Percentiles rank a stretch among this genome's conserved stretches.
phyloP scores from a whole-genome alignment of 208 protist species.

The Novymonas esmeraldas region DNA sequence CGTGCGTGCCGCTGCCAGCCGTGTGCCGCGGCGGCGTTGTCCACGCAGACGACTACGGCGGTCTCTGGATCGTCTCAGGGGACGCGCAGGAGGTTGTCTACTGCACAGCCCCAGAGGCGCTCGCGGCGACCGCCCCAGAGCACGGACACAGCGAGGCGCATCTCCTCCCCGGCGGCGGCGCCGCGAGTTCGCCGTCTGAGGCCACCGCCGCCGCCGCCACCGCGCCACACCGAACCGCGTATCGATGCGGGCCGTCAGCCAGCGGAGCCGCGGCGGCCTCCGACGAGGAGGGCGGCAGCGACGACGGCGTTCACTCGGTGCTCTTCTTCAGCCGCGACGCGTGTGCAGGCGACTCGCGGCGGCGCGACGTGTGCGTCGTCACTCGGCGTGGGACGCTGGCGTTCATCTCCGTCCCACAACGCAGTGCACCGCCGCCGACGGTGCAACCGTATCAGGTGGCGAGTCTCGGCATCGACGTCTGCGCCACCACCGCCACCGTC shows the following conservation, averaged over 20 bases:
- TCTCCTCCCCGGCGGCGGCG: neutral
- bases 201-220: neutral
- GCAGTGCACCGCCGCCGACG: neutral
- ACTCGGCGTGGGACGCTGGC: conserved; percentile 11
- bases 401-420: conserved; percentile 5
- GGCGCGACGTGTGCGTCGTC: conserved; percentile 17
- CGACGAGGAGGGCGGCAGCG: neutral
- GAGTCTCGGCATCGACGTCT: conserved; percentile 17
- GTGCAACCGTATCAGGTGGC: conserved; percentile 27
- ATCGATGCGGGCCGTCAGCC: neutral
- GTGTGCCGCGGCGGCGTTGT: conserved; percentile 4
- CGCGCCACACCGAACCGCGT: neutral
- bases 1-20: conserved; percentile 1
- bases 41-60: conserved; percentile 27
- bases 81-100: conserved; percentile 15
- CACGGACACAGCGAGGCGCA: neutral
- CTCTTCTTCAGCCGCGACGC: conserved; percentile 9
- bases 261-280: neutral
- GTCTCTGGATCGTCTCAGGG: conserved; percentile 14
- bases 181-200: neutral
- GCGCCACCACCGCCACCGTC: neutral
- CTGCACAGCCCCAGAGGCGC: conserved; percentile 14
- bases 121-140: conserved; percentile 2
- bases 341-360: too few species aligned
- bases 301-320: conserved; percentile 8